A percentile compares a stretch with the other conserved stretches of the same genome.
Evolutionary conservation across 1,139 yeast genomes (phyloP).

Genomic region (Candida sanyaensis): DNA sequence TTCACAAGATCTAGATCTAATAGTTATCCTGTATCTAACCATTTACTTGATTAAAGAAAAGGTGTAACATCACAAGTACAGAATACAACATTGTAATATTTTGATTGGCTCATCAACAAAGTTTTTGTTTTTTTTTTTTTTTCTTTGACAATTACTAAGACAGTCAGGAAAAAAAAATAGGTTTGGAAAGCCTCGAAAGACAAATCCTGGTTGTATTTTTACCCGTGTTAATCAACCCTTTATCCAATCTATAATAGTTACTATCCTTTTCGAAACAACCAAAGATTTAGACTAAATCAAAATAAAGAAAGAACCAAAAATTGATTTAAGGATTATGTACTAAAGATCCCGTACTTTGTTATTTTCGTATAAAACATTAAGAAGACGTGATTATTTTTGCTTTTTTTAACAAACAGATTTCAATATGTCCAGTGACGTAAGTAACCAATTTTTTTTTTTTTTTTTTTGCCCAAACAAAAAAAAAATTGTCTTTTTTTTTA

Average conservation of each 20-base stretch:
- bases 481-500: not conserved
- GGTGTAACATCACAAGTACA: not conserved
- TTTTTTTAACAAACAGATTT: not conserved
- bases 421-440: constrained; percentile 14
- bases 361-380: not conserved
- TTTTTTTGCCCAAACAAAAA: constrained; percentile 1
- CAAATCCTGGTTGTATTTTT: no score
- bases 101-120: not conserved
- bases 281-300: no score
- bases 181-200: no score
- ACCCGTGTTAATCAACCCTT: no score
- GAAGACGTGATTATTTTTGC: not conserved
- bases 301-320: not conserved
- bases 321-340: not conserved
- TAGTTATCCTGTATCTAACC: no score
- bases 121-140: no score
- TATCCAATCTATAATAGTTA: no score
- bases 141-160: not conserved
- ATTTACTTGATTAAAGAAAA: no score
- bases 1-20: no score
- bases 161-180: not conserved
- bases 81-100: not conserved
- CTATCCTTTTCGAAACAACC: no score
- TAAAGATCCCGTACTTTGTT: no score
- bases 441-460: constrained; percentile 8